phyloP scores from a whole-genome alignment of 2,329 filamentous ascomycete genomes.

The Pestalotiopsis sp. region DNA sequence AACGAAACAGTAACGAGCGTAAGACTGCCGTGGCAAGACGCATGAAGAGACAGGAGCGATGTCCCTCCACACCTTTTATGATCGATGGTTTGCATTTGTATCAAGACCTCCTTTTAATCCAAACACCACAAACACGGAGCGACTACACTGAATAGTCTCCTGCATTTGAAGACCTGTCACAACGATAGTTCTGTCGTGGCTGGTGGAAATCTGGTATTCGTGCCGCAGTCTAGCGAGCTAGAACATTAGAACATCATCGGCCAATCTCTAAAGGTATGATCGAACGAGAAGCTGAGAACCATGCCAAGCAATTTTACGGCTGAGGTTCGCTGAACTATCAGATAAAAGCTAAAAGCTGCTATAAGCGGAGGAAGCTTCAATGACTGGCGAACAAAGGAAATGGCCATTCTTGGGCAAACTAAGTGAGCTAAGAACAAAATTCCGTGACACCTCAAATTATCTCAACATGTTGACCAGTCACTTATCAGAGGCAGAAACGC shows the following conservation, averaged over 20 bases:
- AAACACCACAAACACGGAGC: background rate
- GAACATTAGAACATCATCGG: background rate
- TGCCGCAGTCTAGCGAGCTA: background rate
- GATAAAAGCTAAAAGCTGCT: background rate
- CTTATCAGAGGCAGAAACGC: no score
- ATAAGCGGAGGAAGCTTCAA: background rate
- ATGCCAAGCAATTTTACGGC: background rate
- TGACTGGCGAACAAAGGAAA: no score
- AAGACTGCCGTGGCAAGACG: background rate
- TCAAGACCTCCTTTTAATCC: background rate
- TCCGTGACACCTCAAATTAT: no score
- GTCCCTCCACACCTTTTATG: background rate
- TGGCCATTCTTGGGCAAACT: no score
- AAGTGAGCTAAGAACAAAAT: no score
- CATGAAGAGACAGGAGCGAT: background rate
- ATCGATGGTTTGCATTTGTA: background rate
- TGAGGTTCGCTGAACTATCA: background rate
- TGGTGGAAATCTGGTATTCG: background rate
- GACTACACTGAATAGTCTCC: background rate
- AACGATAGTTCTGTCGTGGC: background rate
- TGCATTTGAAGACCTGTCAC: background rate
- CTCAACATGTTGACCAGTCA: no score
- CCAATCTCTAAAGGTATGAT: background rate
- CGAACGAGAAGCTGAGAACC: background rate
- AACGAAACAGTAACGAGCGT: background rate